Base-by-base conservation (phyloP, 148 eudicot species). In the Cornus florida region DNA sequence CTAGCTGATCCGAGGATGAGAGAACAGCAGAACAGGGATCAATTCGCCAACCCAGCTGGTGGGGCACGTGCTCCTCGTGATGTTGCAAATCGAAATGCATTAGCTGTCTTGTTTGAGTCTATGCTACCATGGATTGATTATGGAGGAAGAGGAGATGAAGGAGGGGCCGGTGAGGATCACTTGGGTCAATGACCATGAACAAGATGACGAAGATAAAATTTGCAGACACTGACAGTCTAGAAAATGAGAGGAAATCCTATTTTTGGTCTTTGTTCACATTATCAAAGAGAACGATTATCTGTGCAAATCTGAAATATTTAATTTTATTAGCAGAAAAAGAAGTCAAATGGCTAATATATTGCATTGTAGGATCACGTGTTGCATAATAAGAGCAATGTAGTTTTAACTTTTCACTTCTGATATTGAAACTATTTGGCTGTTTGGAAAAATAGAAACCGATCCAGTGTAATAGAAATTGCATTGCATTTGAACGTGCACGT, bases 71-170 rank as follows among this genome's bases (percentile, higher is more conserved):
- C 84, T 73, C 89, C 92, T 43, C 94, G 93, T 74, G 95, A 92
- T 50, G 80, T 93, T 16, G 81, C 88, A n/a, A 86, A 93, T 69
- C 87, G 92, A 28, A 93, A 89, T 86, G 85, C 95, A 13, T 81
- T 96, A 73, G 94, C 90, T 28, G 98, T 93, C 50, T 80, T 96
- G 68, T 79, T 93, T 10, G 99, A 96, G 81, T 93, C 99, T 22
- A 77, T 96, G 83, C 84, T 96, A 32, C 99, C 99, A 0, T 91
- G 97, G 97, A 82, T 81, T 41, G 80, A 92, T 76, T 94, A 88
- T 57, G 94, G 92, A 74, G 72, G 75, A 70, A 56, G 85, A 79
- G 90, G 81, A 57, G 62, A 43, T 43, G 48, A 62, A 13, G 66
- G 8, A 76, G 86, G 80, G 39, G 59, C 46, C 57, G 91, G 53